These are phyloP conservation scores for Ganoderma leucocontextum DNA, from an alignment of 1,284 basidiomycete genomes.

Conservation along the genomic window DNA sequence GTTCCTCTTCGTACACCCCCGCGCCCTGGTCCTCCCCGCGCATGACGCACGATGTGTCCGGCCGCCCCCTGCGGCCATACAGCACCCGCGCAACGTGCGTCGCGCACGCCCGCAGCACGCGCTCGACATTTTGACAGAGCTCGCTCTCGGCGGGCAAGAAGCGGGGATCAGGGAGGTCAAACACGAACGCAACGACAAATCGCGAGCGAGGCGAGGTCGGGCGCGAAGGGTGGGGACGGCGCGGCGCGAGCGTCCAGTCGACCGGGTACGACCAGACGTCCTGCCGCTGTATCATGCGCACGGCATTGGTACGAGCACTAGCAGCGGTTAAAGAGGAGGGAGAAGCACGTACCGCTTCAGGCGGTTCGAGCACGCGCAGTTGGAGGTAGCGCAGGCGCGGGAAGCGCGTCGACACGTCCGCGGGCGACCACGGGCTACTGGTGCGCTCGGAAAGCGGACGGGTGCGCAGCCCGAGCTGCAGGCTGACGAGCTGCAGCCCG, in stretches of 20 bases:
- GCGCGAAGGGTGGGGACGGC: background rate
- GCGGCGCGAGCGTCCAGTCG: conserved; percentile 1
- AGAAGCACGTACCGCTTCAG: background rate
- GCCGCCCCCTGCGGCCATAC: conserved; percentile 5
- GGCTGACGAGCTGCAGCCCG: conserved; percentile 11
- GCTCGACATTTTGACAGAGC: background rate
- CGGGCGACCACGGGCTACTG: background rate
- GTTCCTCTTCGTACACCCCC: background rate
- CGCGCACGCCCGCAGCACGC: conserved; percentile 7
- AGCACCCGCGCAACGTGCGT: conserved; percentile 9
- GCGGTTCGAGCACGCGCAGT: conserved; percentile 2
- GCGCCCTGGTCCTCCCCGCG: background rate
- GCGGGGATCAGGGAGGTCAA: background rate
- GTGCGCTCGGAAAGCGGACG: background rate
- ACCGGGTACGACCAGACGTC: background rate
- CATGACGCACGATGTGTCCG: conserved; percentile 5
- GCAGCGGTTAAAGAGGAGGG: background rate
- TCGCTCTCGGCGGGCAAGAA: background rate
- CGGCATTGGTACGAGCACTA: background rate
- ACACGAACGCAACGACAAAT: conserved; percentile 2
- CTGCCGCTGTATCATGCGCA: background rate
- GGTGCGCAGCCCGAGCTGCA: background rate
- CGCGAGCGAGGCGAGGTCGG: background rate
- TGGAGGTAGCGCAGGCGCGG: background rate
- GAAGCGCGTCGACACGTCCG: background rate